phyloP scores from a whole-genome alignment of 345 rosid species.

The Abelmoschus esculentus region DNA sequence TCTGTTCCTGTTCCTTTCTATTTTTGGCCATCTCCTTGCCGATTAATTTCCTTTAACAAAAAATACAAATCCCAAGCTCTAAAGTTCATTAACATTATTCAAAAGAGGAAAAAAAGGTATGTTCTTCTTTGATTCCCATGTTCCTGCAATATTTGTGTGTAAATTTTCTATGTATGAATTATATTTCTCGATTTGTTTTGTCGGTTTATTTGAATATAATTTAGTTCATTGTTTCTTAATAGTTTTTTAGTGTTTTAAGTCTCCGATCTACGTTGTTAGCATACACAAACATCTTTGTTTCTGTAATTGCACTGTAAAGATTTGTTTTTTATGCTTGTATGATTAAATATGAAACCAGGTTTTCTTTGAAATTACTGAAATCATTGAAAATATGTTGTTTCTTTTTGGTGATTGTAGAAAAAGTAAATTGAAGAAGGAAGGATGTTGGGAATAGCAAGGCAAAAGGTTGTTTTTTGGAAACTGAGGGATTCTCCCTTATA shows the following conservation, averaged over 20 bases:
- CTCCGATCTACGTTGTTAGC: neutral
- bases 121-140: neutral
- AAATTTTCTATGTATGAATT: neutral
- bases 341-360: neutral
- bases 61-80: neutral
- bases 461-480: conserved; percentile 26
- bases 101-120: neutral
- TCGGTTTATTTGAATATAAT: neutral
- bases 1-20: neutral
- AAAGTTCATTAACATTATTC: neutral
- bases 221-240: neutral
- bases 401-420: neutral
- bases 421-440: conserved; percentile 4
- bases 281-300: neutral
- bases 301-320: neutral
- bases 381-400: neutral
- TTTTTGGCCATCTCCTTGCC: neutral
- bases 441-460: conserved; percentile 47
- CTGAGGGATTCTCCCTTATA: conserved; percentile 2
- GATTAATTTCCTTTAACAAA: neutral
- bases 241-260: neutral
- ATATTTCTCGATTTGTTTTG: neutral
- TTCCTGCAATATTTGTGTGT: neutral
- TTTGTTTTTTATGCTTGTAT: neutral
- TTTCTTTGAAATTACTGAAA: neutral